Evolutionary conservation across 1,284 basidiomycete genomes (phyloP).

Genomic region (Amylostereum chailletii): DNA sequence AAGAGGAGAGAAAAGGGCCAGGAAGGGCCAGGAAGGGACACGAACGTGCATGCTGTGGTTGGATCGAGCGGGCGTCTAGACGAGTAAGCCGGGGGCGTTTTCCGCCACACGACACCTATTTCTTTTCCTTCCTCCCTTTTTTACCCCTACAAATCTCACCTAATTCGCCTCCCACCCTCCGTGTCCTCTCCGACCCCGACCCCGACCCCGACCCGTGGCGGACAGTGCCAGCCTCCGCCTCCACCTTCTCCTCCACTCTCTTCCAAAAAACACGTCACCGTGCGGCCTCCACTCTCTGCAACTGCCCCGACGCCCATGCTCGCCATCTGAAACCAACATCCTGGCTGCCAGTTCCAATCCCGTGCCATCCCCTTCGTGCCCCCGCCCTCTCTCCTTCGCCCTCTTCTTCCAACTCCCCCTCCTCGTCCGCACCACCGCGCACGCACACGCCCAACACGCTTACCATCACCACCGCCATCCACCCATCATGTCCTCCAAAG

Average conservation of each 20-base stretch:
- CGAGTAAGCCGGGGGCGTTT: slow-evolving; percentile 11
- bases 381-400: slow-evolving; percentile 8
- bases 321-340: neutral
- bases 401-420: slow-evolving; percentile 8
- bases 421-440: slow-evolving; percentile 7
- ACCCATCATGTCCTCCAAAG: slow-evolving; percentile 62
- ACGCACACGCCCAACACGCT: neutral
- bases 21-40: slow-evolving; percentile 34
- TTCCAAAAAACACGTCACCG: too few relatives aligned
- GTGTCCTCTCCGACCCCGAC: too few relatives aligned
- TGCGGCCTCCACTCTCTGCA: too few relatives aligned
- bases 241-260: too few relatives aligned
- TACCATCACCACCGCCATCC: slow-evolving; percentile 7
- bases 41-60: slow-evolving; percentile 17
- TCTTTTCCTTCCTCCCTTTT: slow-evolving; percentile 1
- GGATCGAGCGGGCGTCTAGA: slow-evolving; percentile 10
- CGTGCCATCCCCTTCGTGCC: neutral
- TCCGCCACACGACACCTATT: slow-evolving; percentile 27
- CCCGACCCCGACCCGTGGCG: too few relatives aligned
- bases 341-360: neutral
- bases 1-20: neutral
- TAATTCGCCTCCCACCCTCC: neutral
- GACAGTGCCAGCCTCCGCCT: too few relatives aligned
- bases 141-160: slow-evolving; percentile 2
- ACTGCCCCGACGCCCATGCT: too few relatives aligned